Evolutionary conservation across 352 stramenopile genomes (phyloP).

Genomic region (Globisporangium polare): DNA sequence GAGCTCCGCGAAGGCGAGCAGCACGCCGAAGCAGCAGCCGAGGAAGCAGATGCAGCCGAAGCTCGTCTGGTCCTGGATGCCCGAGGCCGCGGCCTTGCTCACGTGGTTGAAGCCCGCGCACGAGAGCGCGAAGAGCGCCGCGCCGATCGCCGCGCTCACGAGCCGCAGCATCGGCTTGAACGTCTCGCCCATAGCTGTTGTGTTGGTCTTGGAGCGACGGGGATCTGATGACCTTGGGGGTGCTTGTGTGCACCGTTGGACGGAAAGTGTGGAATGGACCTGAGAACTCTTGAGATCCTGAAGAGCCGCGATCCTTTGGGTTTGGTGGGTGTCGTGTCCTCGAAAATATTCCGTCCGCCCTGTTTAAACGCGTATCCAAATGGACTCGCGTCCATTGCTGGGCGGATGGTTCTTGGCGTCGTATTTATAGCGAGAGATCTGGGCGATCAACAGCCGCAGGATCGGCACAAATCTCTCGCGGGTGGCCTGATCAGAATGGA

Average conservation of each 20-base stretch:
- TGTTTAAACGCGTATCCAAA: too few species aligned
- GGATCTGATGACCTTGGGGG: too few species aligned
- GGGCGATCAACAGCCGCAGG: too few species aligned
- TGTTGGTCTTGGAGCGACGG: not conserved
- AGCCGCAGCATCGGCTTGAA: constrained; percentile 38
- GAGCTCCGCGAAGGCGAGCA: constrained; percentile 57
- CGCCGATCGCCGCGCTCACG: constrained; percentile 26
- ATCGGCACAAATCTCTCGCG: too few species aligned
- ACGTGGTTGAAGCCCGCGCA: constrained; percentile 53
- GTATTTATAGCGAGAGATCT: too few species aligned
- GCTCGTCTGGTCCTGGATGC: constrained; percentile 43
- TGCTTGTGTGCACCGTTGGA: not conserved
- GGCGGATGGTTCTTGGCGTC: too few species aligned
- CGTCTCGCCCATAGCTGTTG: not conserved
- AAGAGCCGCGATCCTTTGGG: not conserved
- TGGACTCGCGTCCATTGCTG: too few species aligned
- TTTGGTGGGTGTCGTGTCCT: too few species aligned
- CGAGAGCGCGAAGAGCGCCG: constrained; percentile 38
- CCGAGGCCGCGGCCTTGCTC: constrained; percentile 17
- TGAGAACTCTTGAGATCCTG: not conserved
- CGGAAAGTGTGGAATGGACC: not conserved
- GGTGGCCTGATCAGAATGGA: too few species aligned
- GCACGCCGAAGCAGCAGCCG: constrained; percentile 52
- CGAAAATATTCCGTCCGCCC: too few species aligned
- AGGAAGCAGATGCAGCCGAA: constrained; percentile 77